These are phyloP conservation scores for Domatiomyces catenatus DNA, from an alignment of 2,329 filamentous ascomycete species.

Conservation along the genomic window DNA sequence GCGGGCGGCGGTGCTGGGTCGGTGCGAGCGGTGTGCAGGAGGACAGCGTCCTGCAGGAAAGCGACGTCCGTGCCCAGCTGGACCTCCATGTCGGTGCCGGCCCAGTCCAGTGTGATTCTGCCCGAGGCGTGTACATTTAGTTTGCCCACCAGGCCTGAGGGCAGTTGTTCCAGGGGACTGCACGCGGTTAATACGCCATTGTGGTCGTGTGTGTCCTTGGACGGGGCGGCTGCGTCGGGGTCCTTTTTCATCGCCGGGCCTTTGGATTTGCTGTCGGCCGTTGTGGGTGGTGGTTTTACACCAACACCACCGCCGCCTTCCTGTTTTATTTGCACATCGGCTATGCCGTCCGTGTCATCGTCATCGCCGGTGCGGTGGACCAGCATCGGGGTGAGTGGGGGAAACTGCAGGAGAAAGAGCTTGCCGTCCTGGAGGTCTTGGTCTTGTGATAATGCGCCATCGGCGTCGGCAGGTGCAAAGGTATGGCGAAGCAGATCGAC, in stretches of 20 bases:
- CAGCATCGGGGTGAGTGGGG: conserved; percentile 45
- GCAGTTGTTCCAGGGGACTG: conserved; percentile 21
- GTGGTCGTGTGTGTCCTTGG: not conserved
- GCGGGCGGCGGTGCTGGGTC: not conserved
- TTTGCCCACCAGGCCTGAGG: conserved; percentile 44
- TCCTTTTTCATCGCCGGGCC: conserved; percentile 3
- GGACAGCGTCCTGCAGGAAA: conserved; percentile 46
- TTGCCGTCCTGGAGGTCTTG: conserved; percentile 33
- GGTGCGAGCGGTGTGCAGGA: conserved; percentile 15
- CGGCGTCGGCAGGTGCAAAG: conserved; percentile 5
- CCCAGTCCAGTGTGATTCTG: conserved; percentile 47
- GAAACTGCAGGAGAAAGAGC: conserved; percentile 50
- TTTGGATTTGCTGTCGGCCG: not conserved
- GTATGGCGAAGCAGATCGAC: conserved; percentile 10
- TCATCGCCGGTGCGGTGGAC: conserved; percentile 22
- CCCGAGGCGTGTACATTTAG: conserved; percentile 47
- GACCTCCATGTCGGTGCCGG: conserved; percentile 43
- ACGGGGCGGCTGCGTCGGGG: not conserved
- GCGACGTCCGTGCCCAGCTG: conserved; percentile 40
- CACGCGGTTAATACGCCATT: not conserved
- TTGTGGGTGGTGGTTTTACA: conserved; percentile 1
- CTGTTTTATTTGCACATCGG: conserved; percentile 4
- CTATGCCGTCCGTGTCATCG: not conserved
- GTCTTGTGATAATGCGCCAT: conserved; percentile 18
- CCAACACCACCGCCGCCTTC: conserved; percentile 6